Base-by-base conservation (phyloP, 1,284 basidiomycete species). In the Hymenochaete sp. region DNA sequence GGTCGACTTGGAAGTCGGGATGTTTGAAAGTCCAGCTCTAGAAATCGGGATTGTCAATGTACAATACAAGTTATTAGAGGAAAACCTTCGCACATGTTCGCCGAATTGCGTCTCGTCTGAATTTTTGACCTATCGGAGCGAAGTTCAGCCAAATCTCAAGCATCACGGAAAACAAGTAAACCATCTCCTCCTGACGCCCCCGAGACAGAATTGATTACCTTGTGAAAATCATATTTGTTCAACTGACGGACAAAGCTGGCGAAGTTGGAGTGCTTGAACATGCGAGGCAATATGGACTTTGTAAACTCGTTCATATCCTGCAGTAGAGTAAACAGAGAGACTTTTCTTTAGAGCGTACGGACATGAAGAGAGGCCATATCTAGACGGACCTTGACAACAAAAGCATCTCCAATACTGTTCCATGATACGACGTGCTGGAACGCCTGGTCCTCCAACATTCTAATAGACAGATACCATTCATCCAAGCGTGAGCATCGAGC, bases 171-270 rank as follows among this genome's bases (percentile, higher is more conserved):
- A n/a, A n/a, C n/a, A n/a, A n/a, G n/a, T n/a, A n/a, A n/a, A n/a
- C n/a, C n/a, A n/a, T n/a, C n/a, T n/a, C n/a, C n/a, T 31, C 3
- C 13, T 22, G 21, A 14, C 19, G 10, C 4, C 18, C 11, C 25
- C n/a, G n/a, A n/a, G n/a, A 27, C 8, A 28, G 2, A 16, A 10
- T 19, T 9, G 11, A 31, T 57, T 45, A 82, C 88, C 71, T 97
- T 98, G 72, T 95, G 92, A 59, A 97, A 98, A 59, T 96, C 93
- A 61, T 98, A 98, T 68, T 97, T 98, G 77, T 98, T 98, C 32
- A 98, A 71, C 64, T 98, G 93, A 8, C 92, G 75, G 3, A 95
- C 91, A 59, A 95, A 95, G 45, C 77, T 82, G 22, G 93, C 92
- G 63, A 98, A 98, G 59, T 98, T 98, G 13, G 89, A 93, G 63